Conservation (phyloP, 2,329 filamentous ascomycete genomes). For the Cryoendolithus antarcticus region DNA sequence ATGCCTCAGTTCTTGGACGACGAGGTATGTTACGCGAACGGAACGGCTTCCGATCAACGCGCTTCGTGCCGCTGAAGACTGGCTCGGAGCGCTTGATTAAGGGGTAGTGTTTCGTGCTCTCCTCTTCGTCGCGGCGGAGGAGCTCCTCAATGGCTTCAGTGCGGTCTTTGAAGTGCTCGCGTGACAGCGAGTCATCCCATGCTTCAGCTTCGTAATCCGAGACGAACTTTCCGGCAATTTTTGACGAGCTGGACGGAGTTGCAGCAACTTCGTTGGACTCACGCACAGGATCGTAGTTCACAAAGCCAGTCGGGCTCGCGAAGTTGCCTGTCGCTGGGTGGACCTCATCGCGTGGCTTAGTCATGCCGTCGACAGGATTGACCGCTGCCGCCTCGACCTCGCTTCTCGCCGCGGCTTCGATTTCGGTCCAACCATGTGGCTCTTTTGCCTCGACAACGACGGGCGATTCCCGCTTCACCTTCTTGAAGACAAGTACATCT, state of each 20-base stretch:
- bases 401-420: conserved; percentile 3
- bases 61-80: conserved; percentile 33
- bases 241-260: conserved; percentile 7
- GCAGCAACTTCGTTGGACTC: conserved; percentile 8
- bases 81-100: conserved; percentile 36
- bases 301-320: conserved; percentile 53
- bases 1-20: too few relatives aligned
- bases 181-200: too few relatives aligned
- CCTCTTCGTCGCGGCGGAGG: conserved; percentile 22
- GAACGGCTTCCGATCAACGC: not conserved
- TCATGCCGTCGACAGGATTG: conserved; percentile 45
- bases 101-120: conserved; percentile 28
- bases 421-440: not conserved
- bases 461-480: conserved; percentile 26
- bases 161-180: not conserved
- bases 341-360: conserved; percentile 22
- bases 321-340: conserved; percentile 41
- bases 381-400: conserved; percentile 16
- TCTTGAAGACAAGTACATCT: conserved; percentile 55
- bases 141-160: conserved; percentile 20
- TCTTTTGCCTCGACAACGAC: conserved; percentile 12
- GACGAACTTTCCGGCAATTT: not conserved
- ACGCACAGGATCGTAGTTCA: conserved; percentile 42
- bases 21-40: too few relatives aligned
- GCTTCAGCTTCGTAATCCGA: too few relatives aligned